phyloP scores from a whole-genome alignment of 805 yeast genomes.

The Saccharomyces kudriavzevii region DNA sequence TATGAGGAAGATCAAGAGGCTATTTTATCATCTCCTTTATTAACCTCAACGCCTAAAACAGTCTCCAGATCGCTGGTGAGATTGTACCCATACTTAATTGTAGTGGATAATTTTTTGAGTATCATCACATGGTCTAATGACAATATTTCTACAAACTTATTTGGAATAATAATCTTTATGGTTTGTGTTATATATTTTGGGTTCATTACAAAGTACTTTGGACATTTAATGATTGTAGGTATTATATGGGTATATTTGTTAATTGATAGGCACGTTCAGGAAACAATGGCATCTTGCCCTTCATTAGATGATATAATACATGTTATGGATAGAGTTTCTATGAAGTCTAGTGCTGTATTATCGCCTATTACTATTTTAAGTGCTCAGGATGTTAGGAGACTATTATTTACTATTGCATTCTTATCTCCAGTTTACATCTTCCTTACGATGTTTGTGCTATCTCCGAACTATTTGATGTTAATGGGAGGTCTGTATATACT shows the following conservation, averaged over 20 bases:
- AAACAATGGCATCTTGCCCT: conserved; percentile 58
- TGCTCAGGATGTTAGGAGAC: conserved; percentile 68
- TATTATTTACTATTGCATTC: conserved; percentile 76
- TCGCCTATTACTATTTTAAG: conserved; percentile 71
- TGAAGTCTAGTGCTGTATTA: conserved; percentile 66
- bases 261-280: conserved; percentile 47
- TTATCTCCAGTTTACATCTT: conserved; percentile 77
- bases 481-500: conserved; percentile 50
- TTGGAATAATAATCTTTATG: conserved; percentile 39
- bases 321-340: conserved; percentile 62
- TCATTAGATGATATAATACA: conserved; percentile 83
- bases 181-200: conserved; percentile 71
- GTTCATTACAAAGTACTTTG: conserved; percentile 65
- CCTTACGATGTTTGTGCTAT: conserved; percentile 53
- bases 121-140: conserved; percentile 88
- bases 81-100: conserved; percentile 75
- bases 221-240: conserved; percentile 66
- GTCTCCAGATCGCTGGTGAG: conserved; percentile 74
- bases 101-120: conserved; percentile 60
- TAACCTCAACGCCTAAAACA: conserved; percentile 84
- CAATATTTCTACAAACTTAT: conserved; percentile 66
- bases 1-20: conserved; percentile 3
- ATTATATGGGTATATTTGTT: conserved; percentile 51
- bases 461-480: conserved; percentile 60
- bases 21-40: conserved; percentile 62